A percentile compares a stretch with the other conserved stretches of the same genome.
Evolutionary conservation across 495 filamentous ascomycete genomes (phyloP).

Genomic region (Hyaloscypha finlandica): DNA sequence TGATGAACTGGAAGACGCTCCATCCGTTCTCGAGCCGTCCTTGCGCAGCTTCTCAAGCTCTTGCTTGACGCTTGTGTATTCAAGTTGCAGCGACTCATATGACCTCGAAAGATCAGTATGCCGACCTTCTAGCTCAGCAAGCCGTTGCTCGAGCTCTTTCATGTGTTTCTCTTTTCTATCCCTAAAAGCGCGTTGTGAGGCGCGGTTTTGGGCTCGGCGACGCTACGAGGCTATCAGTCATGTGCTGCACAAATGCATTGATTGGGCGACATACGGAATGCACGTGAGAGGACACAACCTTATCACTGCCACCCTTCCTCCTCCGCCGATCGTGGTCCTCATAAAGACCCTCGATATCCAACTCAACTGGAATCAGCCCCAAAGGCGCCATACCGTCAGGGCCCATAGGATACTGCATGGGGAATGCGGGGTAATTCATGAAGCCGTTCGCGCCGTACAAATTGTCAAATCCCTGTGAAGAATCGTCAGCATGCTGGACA

Average conservation of each 20-base stretch:
- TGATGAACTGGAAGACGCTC: background rate
- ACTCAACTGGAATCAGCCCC: conserved; percentile 32
- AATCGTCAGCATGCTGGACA: background rate
- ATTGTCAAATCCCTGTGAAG: conserved; percentile 26
- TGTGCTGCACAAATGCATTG: background rate
- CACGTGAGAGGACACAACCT: conserved; percentile 32
- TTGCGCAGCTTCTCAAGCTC: conserved; percentile 29
- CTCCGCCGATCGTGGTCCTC: conserved; percentile 31
- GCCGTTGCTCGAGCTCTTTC: conserved; percentile 82
- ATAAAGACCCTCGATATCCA: conserved; percentile 33
- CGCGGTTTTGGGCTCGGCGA: conserved; percentile 41
- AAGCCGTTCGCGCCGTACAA: conserved; percentile 27
- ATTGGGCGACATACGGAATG: conserved; percentile 26
- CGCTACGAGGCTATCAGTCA: conserved; percentile 21
- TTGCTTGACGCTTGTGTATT: conserved; percentile 70
- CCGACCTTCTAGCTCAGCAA: conserved; percentile 48
- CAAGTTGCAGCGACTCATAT: conserved; percentile 45
- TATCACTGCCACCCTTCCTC: conserved; percentile 29
- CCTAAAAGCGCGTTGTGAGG: conserved; percentile 93
- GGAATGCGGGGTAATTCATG: conserved; percentile 29
- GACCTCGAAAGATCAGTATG: conserved; percentile 45
- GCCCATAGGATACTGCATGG: conserved; percentile 28
- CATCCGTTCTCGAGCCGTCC: conserved; percentile 14
- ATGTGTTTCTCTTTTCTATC: conserved; percentile 95
- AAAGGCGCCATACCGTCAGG: conserved; percentile 23